phyloP scores from a whole-genome alignment of 2,329 filamentous ascomycete genomes.

The Neonectria ditissima region DNA sequence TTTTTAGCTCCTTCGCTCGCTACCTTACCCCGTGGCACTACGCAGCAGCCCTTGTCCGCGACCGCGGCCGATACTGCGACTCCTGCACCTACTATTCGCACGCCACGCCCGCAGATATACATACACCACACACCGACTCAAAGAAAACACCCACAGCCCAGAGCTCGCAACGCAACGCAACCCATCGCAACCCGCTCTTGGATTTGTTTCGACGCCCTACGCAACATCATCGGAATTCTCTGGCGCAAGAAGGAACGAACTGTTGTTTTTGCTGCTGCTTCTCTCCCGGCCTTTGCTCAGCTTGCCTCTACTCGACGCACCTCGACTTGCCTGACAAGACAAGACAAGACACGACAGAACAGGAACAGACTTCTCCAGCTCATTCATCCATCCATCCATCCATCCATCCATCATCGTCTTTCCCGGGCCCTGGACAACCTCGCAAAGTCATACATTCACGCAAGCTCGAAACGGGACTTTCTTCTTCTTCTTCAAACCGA shows the following conservation, averaged over 20 bases:
- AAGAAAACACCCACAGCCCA: constrained; percentile 29
- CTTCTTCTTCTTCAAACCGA: not conserved
- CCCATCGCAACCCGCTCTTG: constrained; percentile 31
- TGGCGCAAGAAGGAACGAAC: not conserved
- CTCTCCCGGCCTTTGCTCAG: not conserved
- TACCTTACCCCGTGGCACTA: constrained; percentile 3
- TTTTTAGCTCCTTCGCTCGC: constrained; percentile 1
- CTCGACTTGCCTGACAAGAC: constrained; percentile 4
- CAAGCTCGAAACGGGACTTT: not conserved
- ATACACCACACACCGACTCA: constrained; percentile 43
- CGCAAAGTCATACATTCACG: not conserved
- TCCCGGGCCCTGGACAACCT: not conserved
- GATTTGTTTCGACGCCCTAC: constrained; percentile 15
- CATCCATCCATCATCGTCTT: not conserved
- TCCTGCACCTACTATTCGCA: constrained; percentile 35
- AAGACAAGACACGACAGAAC: too few relatives aligned
- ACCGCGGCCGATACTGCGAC: constrained; percentile 25
- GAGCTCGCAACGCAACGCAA: constrained; percentile 16
- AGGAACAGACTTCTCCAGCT: too few relatives aligned
- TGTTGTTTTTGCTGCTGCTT: not conserved
- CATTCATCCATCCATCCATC: too few relatives aligned
- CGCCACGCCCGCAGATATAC: constrained; percentile 35
- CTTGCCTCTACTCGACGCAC: not conserved
- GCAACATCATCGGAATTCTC: not conserved
- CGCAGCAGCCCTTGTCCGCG: constrained; percentile 9